These are phyloP conservation scores for Fusarium sacchari DNA, from an alignment of 2,329 filamentous ascomycete species.

Conservation along the genomic window DNA sequence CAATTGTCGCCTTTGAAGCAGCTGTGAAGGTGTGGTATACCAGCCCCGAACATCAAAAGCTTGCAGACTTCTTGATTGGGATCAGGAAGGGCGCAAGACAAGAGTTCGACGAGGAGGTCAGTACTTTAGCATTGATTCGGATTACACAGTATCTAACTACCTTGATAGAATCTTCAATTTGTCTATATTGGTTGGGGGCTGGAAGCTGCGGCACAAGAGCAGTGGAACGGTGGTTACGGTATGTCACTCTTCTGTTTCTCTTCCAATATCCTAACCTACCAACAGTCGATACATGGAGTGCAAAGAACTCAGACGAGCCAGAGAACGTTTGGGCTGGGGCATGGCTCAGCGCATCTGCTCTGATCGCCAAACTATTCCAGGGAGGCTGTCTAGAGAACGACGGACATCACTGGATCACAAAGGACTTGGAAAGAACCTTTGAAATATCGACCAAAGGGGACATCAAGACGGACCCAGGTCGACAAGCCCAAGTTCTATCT, in stretches of 20 bases:
- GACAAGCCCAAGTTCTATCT: background rate
- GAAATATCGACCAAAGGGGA: background rate
- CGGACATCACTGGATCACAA: background rate
- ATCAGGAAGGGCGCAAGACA: background rate
- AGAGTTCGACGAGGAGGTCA: background rate
- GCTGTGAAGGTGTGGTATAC: background rate
- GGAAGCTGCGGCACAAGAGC: too few relatives aligned
- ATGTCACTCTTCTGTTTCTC: too few relatives aligned
- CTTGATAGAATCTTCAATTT: background rate
- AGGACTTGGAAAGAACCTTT: background rate
- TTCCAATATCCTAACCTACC: too few relatives aligned
- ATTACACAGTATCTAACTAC: too few relatives aligned
- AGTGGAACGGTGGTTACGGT: background rate
- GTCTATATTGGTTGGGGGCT: constrained; percentile 2
- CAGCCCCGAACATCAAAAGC: too few relatives aligned
- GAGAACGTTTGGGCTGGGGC: background rate
- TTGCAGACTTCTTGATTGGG: background rate
- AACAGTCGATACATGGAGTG: background rate
- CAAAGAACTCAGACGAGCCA: background rate
- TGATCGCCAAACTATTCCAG: background rate
- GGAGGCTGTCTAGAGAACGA: background rate
- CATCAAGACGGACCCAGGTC: background rate
- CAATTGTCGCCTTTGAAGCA: background rate
- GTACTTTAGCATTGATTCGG: too few relatives aligned
- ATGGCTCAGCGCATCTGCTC: background rate